Conservation (phyloP, 1,284 basidiomycete genomes). For the Tetrapyrgos nigripes region DNA sequence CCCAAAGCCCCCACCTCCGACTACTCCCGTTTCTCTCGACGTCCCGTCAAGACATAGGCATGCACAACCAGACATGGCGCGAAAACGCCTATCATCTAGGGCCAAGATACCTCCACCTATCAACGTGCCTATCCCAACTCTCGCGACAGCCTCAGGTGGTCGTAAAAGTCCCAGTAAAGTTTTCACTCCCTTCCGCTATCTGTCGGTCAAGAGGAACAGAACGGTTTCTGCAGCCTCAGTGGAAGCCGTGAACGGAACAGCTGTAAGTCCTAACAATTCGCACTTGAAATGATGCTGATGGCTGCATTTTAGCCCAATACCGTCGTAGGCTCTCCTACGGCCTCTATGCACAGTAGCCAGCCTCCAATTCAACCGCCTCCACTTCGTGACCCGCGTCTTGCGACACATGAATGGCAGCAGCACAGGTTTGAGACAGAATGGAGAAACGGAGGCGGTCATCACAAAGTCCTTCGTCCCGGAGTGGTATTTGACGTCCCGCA, state of each 20-base stretch:
- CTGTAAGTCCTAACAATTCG: constrained; percentile 52
- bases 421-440: constrained; percentile 21
- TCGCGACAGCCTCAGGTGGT: constrained; percentile 25
- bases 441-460: constrained; percentile 38
- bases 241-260: constrained; percentile 78
- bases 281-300: constrained; percentile 20
- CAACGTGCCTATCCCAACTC: constrained; percentile 27
- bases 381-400: constrained; percentile 63
- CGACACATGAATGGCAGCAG: constrained; percentile 72
- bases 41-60: not conserved
- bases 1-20: constrained; percentile 23
- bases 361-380: constrained; percentile 63
- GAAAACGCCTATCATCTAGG: constrained; percentile 22
- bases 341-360: constrained; percentile 68
- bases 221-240: constrained; percentile 76
- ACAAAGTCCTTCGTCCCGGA: constrained; percentile 64
- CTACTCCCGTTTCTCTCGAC: not conserved
- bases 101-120: constrained; percentile 36
- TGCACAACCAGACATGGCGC: not conserved
- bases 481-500: constrained; percentile 73
- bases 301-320: constrained; percentile 60
- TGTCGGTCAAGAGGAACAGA: constrained; percentile 61
- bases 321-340: constrained; percentile 74
- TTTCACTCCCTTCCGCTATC: constrained; percentile 66
- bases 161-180: constrained; percentile 51